A percentile compares a stretch with the other conserved stretches of the same genome.
Conservation (phyloP, 371 early-diverging fungal genomes). For the Mucor sp. region DNA sequence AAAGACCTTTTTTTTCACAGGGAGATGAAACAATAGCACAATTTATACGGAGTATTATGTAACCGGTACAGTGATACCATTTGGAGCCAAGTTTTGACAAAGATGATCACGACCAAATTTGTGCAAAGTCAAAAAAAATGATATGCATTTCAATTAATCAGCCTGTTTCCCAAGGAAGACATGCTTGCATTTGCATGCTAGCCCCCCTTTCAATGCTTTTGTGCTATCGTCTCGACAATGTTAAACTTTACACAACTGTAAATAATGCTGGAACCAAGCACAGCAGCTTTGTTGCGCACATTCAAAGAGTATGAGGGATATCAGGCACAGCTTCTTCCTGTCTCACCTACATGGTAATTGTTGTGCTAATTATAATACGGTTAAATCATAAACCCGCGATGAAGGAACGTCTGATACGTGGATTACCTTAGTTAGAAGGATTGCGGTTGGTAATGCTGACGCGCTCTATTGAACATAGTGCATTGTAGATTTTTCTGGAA, state of each 20-base stretch:
- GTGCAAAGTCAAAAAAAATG: neutral
- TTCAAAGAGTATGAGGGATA: neutral
- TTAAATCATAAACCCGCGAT: neutral
- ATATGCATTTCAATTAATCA: slow-evolving; percentile 1
- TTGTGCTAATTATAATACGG: neutral
- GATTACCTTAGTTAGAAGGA: neutral
- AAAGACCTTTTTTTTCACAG: neutral
- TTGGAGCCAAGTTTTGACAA: neutral
- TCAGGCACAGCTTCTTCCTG: neutral
- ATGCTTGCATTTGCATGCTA: neutral
- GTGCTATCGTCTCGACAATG: neutral
- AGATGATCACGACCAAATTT: neutral
- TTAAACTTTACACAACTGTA: neutral
- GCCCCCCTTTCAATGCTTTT: neutral
- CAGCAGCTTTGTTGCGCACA: neutral
- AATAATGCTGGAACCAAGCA: neutral
- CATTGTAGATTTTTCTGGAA: neutral
- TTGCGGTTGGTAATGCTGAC: neutral
- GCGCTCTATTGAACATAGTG: neutral
- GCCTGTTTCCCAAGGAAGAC: neutral
- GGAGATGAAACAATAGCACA: neutral
- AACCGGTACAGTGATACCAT: no score
- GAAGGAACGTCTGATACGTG: neutral
- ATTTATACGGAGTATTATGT: neutral
- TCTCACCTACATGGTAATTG: neutral